Conservation (phyloP, 306 rosid genomes). For the Vigna nakashimae region DNA sequence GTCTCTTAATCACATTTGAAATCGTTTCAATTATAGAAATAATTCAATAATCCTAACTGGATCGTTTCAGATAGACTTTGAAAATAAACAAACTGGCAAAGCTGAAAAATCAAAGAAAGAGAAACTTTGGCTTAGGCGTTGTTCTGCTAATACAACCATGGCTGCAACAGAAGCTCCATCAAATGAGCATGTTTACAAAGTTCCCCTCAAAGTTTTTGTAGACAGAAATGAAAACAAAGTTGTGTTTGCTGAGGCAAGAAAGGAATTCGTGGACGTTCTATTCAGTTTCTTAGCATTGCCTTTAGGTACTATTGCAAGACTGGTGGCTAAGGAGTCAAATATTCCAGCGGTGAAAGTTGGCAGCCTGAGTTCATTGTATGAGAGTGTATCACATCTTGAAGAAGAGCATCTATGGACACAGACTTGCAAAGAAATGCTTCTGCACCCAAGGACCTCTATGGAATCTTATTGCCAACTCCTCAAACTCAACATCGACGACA, state of each 20-base stretch:
- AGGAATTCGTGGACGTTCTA: conserved; percentile 36
- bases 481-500: conserved; percentile 32
- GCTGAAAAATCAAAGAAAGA: too few species aligned
- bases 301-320: conserved; percentile 25
- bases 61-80: too few species aligned
- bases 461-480: not conserved
- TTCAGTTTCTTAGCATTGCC: conserved; percentile 39
- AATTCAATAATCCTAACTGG: too few species aligned
- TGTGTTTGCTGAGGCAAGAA: conserved; percentile 39
- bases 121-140: not conserved
- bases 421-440: not conserved
- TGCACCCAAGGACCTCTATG: conserved; percentile 21
- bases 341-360: conserved; percentile 12
- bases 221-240: not conserved
- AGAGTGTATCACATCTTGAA: not conserved
- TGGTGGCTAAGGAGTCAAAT: not conserved
- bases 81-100: too few species aligned
- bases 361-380: not conserved
- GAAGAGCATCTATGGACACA: not conserved
- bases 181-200: not conserved
- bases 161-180: not conserved
- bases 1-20: too few species aligned
- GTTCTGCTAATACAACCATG: not conserved
- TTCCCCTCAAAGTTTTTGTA: not conserved
- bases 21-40: too few species aligned